These are phyloP conservation scores for Tuber aestivum DNA, from an alignment of 495 filamentous ascomycete genomes.

Conservation along the genomic window DNA sequence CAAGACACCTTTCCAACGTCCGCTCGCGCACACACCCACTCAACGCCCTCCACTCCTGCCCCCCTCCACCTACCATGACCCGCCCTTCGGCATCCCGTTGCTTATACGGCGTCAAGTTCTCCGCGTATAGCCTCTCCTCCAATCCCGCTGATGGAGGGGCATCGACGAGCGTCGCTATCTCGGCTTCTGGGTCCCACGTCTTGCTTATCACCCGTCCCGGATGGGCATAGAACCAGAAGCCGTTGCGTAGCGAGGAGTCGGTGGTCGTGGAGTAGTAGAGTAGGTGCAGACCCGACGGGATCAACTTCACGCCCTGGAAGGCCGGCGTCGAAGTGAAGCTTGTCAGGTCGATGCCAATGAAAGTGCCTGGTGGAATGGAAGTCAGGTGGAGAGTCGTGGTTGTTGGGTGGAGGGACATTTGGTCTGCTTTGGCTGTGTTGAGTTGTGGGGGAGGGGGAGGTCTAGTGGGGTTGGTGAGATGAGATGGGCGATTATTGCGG, in stretches of 20 bases:
- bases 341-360: slow-evolving; percentile 37
- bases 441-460: too few relatives aligned
- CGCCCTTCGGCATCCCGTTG: slow-evolving; percentile 23
- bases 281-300: slow-evolving; percentile 37
- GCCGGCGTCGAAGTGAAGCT: slow-evolving; percentile 38
- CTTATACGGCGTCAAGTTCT: slow-evolving; percentile 26
- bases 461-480: neutral
- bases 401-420: slow-evolving; percentile 21
- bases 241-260: slow-evolving; percentile 32
- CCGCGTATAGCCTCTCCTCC: slow-evolving; percentile 21
- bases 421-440: neutral
- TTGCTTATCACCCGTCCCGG: slow-evolving; percentile 21
- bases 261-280: slow-evolving; percentile 36
- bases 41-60: slow-evolving; percentile 26
- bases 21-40: slow-evolving; percentile 15
- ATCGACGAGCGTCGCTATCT: slow-evolving; percentile 21
- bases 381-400: slow-evolving; percentile 34
- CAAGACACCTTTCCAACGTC: slow-evolving; percentile 26
- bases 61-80: slow-evolving; percentile 11
- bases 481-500: neutral
- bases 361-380: slow-evolving; percentile 31
- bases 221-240: slow-evolving; percentile 31
- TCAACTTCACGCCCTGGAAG: slow-evolving; percentile 37
- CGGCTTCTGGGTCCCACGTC: slow-evolving; percentile 18
- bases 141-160: neutral